Percentiles rank a stretch among this genome's conserved stretches.
These are phyloP conservation scores for Geoglossum cookeanum DNA, from an alignment of 2,329 filamentous ascomycete genomes.

Conservation along the genomic window DNA sequence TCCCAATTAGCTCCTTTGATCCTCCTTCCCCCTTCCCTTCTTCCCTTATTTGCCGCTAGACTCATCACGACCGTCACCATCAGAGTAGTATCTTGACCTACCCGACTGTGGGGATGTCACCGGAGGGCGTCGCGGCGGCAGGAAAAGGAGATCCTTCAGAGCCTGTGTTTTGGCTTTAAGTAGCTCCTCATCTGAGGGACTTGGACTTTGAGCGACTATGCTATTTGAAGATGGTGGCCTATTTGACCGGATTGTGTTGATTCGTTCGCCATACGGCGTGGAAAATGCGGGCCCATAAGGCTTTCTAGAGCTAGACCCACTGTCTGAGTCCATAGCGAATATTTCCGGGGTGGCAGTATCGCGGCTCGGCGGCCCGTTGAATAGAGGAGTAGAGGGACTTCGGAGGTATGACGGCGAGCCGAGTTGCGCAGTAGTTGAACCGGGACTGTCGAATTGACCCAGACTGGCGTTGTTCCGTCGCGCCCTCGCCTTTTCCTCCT, in stretches of 20 bases:
- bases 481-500: conserved; percentile 51
- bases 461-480: conserved; percentile 9
- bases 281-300: conserved; percentile 48
- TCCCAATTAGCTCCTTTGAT: no score
- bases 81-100: background rate
- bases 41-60: no score
- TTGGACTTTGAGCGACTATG: background rate
- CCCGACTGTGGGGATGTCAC: background rate
- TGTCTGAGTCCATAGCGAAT: conserved; percentile 51
- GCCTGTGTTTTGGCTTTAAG: conserved; percentile 20
- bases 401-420: background rate
- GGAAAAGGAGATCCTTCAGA: conserved; percentile 26
- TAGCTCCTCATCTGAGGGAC: conserved; percentile 1
- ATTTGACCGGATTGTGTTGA: conserved; percentile 14
- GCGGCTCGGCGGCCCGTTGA: background rate
- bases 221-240: background rate
- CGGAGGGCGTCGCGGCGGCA: background rate
- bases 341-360: conserved; percentile 28
- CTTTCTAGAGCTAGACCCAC: conserved; percentile 30
- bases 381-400: background rate
- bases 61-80: background rate
- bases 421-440: background rate
- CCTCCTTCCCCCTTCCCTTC: no score
- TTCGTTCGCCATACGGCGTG: conserved; percentile 43
- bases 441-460: background rate